phyloP scores from a whole-genome alignment of 108 stramenopile genomes.

The Bacterosira constricta region DNA sequence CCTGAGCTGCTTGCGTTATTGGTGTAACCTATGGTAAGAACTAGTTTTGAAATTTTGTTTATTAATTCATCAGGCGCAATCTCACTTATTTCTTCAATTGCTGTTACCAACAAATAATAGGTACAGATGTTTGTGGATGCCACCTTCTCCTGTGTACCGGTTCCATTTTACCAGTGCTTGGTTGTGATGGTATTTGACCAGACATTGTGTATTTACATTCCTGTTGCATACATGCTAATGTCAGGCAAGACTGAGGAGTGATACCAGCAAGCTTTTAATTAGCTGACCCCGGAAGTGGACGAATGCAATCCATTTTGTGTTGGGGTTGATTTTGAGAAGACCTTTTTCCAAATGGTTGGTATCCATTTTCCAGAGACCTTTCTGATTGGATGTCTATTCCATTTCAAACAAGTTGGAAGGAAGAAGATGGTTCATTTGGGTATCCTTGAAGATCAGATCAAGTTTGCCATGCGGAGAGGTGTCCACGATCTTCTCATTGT shows the following conservation, averaged over 20 bases:
- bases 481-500: not conserved
- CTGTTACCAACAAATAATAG: not conserved
- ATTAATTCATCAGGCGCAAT: not conserved
- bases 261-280: not conserved
- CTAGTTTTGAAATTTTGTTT: not conserved
- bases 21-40: no score
- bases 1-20: no score
- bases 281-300: not conserved
- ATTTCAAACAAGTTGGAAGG: not conserved
- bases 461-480: not conserved
- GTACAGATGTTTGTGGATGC: constrained; percentile 1
- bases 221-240: not conserved
- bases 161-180: constrained; percentile 1
- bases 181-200: constrained; percentile 1
- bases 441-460: not conserved
- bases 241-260: not conserved
- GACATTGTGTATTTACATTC: not conserved
- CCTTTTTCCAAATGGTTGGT: not conserved
- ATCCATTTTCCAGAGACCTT: not conserved
- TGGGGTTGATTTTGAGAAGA: not conserved
- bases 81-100: no score
- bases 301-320: not conserved
- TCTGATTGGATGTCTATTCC: constrained; percentile 3
- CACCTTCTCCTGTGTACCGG: not conserved
- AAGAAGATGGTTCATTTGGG: not conserved